phyloP scores from a whole-genome alignment of 768 basidiomycete genomes.

The Amanita subjunquillea region DNA sequence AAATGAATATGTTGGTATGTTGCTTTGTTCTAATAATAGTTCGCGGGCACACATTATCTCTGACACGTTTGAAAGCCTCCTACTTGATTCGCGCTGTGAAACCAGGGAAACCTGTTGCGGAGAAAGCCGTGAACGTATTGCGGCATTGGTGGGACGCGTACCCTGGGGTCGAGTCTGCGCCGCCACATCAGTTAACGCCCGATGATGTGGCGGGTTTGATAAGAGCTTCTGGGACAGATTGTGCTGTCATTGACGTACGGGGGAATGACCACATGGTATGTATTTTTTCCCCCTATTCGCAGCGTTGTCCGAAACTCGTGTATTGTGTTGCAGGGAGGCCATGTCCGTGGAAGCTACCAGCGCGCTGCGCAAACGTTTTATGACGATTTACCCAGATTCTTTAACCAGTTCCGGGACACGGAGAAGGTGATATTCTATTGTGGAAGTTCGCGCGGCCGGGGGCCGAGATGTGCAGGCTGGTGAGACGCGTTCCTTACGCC shows the following conservation, averaged over 20 bases:
- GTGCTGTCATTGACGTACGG: conserved; percentile 42
- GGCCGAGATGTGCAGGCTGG: no score
- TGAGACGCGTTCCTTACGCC: no score
- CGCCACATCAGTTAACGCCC: conserved; percentile 18
- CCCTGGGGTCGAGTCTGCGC: conserved; percentile 17
- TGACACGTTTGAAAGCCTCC: conserved; percentile 20
- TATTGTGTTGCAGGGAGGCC: conserved; percentile 30
- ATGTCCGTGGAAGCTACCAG: conserved; percentile 40
- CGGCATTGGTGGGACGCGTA: conserved; percentile 46
- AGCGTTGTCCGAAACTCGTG: not conserved
- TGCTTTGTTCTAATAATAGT: no score
- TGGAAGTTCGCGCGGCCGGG: no score
- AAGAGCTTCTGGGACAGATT: conserved; percentile 10
- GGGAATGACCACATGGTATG: conserved; percentile 7
- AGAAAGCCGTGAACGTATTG: not conserved
- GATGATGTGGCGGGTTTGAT: conserved; percentile 29
- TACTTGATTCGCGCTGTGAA: conserved; percentile 40
- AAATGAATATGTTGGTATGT: conserved; percentile 30
- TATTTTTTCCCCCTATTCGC: no score
- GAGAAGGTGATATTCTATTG: conserved; percentile 31
- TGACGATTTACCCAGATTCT: conserved; percentile 22
- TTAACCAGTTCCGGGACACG: conserved; percentile 20
- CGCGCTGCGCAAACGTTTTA: conserved; percentile 41
- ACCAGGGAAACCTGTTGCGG: conserved; percentile 6
- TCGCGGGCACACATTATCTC: conserved; percentile 15